A percentile compares a stretch with the other conserved stretches of the same genome.
Evolutionary conservation across 805 yeast genomes (phyloP).

Genomic region (Geotrichum ghanense): DNA sequence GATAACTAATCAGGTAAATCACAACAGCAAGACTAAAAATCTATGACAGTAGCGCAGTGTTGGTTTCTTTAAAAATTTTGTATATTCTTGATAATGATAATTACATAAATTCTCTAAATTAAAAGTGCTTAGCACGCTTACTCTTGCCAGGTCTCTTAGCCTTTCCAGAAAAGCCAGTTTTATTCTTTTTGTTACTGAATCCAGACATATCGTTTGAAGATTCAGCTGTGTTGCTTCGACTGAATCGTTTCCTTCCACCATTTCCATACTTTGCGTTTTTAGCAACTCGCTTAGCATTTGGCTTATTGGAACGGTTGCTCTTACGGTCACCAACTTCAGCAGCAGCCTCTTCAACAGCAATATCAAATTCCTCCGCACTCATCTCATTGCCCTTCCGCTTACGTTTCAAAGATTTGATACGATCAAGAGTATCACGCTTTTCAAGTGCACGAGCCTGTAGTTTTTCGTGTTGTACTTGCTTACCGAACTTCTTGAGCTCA

Average conservation of each 20-base stretch:
- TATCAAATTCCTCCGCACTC: conserved; percentile 65
- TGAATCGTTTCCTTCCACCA: conserved; percentile 70
- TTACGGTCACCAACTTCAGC: conserved; percentile 38
- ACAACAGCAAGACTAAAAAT: too few species aligned
- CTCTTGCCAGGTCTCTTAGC: conserved; percentile 17
- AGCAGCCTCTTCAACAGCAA: conserved; percentile 88
- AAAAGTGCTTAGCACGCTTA: conserved; percentile 8
- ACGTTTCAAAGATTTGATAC: conserved; percentile 80
- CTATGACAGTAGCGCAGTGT: too few species aligned
- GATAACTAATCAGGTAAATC: too few species aligned
- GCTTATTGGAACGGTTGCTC: conserved; percentile 32
- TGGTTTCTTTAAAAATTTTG: too few species aligned
- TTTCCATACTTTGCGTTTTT: conserved; percentile 64
- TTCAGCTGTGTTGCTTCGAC: conserved; percentile 59
- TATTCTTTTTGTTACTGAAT: conserved; percentile 44
- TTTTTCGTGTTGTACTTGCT: conserved; percentile 90
- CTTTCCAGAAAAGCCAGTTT: conserved; percentile 24
- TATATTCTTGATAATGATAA: too few species aligned
- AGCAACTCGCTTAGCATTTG: conserved; percentile 55
- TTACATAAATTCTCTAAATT: too few species aligned
- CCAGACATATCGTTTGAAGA: conserved; percentile 58
- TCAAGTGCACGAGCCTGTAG: conserved; percentile 88
- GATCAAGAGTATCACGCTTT: conserved; percentile 80
- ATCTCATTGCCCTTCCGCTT: conserved; percentile 75
- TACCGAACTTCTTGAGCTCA: conserved; percentile 91